Conservation (phyloP, 192 early-diverging fungal genomes). For the Powellomyces hirtus region DNA sequence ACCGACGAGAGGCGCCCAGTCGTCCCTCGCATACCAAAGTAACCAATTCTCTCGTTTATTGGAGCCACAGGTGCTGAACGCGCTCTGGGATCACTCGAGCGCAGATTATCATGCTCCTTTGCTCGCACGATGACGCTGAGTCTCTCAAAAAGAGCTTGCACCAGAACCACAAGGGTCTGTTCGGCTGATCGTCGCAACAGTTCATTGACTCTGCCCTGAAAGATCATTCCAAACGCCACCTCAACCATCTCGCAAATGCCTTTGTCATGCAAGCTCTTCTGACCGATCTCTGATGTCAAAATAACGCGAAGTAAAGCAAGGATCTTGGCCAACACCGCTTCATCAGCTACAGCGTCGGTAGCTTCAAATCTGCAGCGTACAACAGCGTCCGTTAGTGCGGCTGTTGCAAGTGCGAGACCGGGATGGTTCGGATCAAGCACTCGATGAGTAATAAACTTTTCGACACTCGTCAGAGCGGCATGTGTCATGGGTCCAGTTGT, state of each 20-base stretch:
- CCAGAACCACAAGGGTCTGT: slow-evolving; percentile 73
- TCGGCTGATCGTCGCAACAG: slow-evolving; percentile 74
- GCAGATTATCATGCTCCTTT: slow-evolving; percentile 18
- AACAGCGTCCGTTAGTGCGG: slow-evolving; percentile 73
- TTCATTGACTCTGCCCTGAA: slow-evolving; percentile 87
- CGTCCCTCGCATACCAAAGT: no score
- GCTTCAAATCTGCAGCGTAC: slow-evolving; percentile 97
- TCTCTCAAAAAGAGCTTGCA: slow-evolving; percentile 74
- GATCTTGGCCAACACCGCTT: slow-evolving; percentile 89
- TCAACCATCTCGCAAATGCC: slow-evolving; percentile 97
- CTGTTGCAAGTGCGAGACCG: slow-evolving; percentile 67
- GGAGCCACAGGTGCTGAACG: background rate
- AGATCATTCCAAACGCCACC: slow-evolving; percentile 95
- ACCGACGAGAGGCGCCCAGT: background rate
- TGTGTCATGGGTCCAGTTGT: slow-evolving; percentile 94
- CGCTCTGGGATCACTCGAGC: background rate
- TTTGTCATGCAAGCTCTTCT: slow-evolving; percentile 81
- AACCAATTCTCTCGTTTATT: background rate
- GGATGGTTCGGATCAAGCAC: slow-evolving; percentile 71
- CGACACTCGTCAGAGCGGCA: slow-evolving; percentile 82
- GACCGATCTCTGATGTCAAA: slow-evolving; percentile 59
- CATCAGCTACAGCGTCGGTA: slow-evolving; percentile 89
- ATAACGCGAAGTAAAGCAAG: slow-evolving; percentile 77
- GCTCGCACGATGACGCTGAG: slow-evolving; percentile 11
- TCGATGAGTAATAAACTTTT: slow-evolving; percentile 84